Conservation (phyloP, 805 yeast species). For the Saturnispora gosingensis region DNA sequence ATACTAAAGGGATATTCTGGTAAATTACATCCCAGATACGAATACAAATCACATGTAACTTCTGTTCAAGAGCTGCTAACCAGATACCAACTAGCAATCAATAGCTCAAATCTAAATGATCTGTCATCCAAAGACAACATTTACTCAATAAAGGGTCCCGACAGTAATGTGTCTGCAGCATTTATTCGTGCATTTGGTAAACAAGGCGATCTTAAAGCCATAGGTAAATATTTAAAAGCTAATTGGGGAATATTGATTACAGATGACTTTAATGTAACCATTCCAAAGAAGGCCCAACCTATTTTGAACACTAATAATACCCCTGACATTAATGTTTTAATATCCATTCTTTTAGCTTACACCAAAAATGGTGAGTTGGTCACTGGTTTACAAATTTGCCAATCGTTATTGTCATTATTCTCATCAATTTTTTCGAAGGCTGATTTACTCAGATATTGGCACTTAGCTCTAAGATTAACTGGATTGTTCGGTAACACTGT, state of each 20-base stretch:
- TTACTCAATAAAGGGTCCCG: not conserved
- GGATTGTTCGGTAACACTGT: constrained; percentile 19
- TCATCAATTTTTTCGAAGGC: not conserved
- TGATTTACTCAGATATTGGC: constrained; percentile 19
- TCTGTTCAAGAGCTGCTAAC: not conserved
- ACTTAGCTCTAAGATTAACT: constrained; percentile 17
- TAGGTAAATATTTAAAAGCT: constrained; percentile 18
- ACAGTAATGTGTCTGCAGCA: constrained; percentile 7
- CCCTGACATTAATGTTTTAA: constrained; percentile 22
- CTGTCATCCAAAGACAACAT: not conserved
- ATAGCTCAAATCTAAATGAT: not conserved
- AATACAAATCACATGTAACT: not conserved
- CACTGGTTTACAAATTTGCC: constrained; percentile 12
- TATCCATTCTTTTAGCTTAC: constrained; percentile 24
- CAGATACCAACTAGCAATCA: not conserved
- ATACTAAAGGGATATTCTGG: constrained; percentile 5
- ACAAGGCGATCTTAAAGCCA: constrained; percentile 17
- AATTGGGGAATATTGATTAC: constrained; percentile 23
- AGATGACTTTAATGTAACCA: not conserved
- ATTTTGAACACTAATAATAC: not conserved
- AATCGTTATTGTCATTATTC: not conserved
- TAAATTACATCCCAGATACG: not conserved
- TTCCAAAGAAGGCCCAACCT: not conserved
- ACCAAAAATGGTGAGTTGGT: constrained; percentile 22
- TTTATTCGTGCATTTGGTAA: constrained; percentile 24